Evolutionary conservation across 164 flowering plant genomes (phyloP).

Genomic region (Echeveria elegans): DNA sequence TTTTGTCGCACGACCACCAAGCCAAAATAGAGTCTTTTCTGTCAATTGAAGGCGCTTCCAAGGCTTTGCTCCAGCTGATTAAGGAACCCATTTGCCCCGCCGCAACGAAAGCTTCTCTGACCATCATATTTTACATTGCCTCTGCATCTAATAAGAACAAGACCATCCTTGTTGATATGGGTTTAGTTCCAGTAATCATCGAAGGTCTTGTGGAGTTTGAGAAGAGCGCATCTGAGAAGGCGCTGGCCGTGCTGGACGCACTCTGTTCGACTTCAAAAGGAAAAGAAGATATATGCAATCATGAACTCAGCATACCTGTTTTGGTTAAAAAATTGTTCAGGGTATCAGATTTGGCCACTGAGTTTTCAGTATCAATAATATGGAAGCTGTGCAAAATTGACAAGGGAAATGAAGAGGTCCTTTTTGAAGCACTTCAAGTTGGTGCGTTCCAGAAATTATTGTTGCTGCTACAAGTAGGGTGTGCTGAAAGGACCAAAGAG

Average conservation of each 20-base stretch:
- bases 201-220: slow-evolving; percentile 56
- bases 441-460: slow-evolving; percentile 80
- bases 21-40: slow-evolving; percentile 14
- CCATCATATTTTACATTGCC: slow-evolving; percentile 34
- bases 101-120: slow-evolving; percentile 47
- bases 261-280: slow-evolving; percentile 30
- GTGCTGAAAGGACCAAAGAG: slow-evolving; percentile 57
- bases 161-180: slow-evolving; percentile 30
- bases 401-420: slow-evolving; percentile 21
- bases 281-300: slow-evolving; percentile 20
- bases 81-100: slow-evolving; percentile 54
- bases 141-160: slow-evolving; percentile 12
- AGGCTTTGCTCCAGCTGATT: slow-evolving; percentile 35
- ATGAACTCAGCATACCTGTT: slow-evolving; percentile 54
- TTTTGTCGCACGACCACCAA: slow-evolving; percentile 27
- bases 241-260: slow-evolving; percentile 46
- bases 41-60: slow-evolving; percentile 30
- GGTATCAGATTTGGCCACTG: slow-evolving; percentile 57
- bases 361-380: slow-evolving; percentile 50
- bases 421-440: slow-evolving; percentile 49
- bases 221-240: slow-evolving; percentile 51
- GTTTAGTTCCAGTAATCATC: slow-evolving; percentile 34
- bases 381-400: slow-evolving; percentile 53
- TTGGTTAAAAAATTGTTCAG: slow-evolving; percentile 70
- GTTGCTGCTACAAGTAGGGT: slow-evolving; percentile 71